Conservation (phyloP, 2,329 filamentous ascomycete genomes). For the Talaromyces sp. region DNA sequence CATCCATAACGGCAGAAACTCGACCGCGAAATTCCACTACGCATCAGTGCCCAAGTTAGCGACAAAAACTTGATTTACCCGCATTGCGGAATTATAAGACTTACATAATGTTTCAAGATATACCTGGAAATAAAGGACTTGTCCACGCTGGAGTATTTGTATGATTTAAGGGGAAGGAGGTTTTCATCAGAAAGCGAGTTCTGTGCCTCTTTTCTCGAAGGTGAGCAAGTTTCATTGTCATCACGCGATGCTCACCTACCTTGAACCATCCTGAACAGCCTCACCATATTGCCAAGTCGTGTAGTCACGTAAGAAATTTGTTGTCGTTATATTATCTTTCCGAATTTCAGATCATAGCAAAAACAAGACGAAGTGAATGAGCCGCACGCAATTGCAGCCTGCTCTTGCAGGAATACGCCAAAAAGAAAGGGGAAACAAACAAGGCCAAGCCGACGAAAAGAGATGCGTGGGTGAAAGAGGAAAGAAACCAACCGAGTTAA, state of each 20-base stretch:
- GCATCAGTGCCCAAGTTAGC: constrained; percentile 13
- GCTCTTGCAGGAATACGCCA: background rate
- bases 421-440: background rate
- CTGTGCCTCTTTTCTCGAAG: constrained; percentile 28
- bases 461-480: background rate
- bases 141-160: constrained; percentile 97
- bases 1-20: constrained; percentile 88
- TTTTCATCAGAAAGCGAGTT: constrained; percentile 79
- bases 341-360: background rate
- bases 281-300: constrained; percentile 19
- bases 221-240: background rate
- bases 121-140: constrained; percentile 91
- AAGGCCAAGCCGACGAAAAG: background rate
- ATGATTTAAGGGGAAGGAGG: constrained; percentile 82
- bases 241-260: constrained; percentile 18
- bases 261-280: constrained; percentile 29
- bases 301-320: background rate
- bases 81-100: constrained; percentile 24
- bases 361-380: background rate
- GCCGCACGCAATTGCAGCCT: background rate
- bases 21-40: constrained; percentile 94
- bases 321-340: background rate
- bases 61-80: background rate
- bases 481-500: background rate
- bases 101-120: constrained; percentile 89